phyloP scores from a whole-genome alignment of 179 eudicot species.

The Beta macrorhiza region DNA sequence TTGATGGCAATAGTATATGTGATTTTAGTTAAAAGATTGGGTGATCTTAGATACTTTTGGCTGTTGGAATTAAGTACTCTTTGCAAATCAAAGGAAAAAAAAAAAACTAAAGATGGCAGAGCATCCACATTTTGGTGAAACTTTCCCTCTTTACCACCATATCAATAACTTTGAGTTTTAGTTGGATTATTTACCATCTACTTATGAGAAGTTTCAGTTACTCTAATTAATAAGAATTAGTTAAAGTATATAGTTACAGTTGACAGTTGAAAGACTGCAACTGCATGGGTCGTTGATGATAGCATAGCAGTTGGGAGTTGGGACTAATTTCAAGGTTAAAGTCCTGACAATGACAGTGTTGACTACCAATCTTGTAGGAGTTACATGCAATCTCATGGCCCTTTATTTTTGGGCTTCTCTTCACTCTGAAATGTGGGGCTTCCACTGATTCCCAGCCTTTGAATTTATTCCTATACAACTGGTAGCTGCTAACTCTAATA shows the following conservation, averaged over 20 bases:
- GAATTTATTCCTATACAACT: not conserved
- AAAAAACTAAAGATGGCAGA: too few relatives aligned
- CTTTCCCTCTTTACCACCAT: too few relatives aligned
- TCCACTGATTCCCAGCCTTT: slow-evolving; percentile 9
- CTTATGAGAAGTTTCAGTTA: too few relatives aligned
- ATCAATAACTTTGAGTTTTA: too few relatives aligned
- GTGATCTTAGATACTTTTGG: not conserved
- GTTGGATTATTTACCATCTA: not conserved
- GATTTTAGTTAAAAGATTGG: not conserved
- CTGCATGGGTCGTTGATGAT: not conserved
- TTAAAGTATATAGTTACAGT: not conserved
- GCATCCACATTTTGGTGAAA: too few relatives aligned
- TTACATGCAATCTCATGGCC: not conserved
- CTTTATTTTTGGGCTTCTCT: slow-evolving; percentile 10
- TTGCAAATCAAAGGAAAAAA: not conserved
- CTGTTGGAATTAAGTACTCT: not conserved
- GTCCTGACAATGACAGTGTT: not conserved
- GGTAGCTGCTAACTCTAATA: not conserved
- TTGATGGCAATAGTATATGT: not conserved
- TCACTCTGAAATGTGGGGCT: not conserved
- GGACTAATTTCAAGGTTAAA: slow-evolving; percentile 9
- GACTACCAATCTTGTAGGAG: not conserved
- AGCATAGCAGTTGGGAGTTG: not conserved
- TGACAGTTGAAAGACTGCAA: not conserved
- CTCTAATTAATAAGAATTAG: too few relatives aligned